A percentile compares a stretch with the other conserved stretches of the same genome.
These are phyloP conservation scores for Rhododendron vialii DNA, from an alignment of 148 eudicot genomes.

Conservation along the genomic window DNA sequence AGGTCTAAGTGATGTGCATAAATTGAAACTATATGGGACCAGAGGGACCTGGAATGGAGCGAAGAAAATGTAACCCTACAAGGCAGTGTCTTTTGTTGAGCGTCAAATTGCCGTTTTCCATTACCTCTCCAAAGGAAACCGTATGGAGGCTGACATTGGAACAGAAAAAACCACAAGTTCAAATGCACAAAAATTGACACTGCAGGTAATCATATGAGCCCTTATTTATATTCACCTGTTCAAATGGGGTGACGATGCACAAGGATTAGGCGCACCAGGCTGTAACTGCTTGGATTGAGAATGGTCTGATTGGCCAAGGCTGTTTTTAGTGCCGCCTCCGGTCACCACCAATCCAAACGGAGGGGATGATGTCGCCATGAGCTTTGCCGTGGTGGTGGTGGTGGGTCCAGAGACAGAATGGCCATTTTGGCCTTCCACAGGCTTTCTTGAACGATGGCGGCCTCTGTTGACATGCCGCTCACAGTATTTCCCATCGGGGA, in stretches of 20 bases:
- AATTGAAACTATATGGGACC: neutral
- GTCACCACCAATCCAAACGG: slow-evolving; percentile 22
- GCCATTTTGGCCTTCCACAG: slow-evolving; percentile 80
- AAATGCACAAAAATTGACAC: neutral
- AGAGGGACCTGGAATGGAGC: neutral
- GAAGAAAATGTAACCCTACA: neutral
- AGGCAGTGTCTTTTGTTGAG: neutral
- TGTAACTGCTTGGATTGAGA: slow-evolving; percentile 34
- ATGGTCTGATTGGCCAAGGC: slow-evolving; percentile 23
- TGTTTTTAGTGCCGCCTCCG: slow-evolving; percentile 24
- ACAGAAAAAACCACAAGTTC: neutral
- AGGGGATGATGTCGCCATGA: slow-evolving; percentile 5
- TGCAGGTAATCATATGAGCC: neutral
- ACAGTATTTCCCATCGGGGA: slow-evolving; percentile 56
- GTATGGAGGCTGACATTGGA: neutral
- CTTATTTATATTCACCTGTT: slow-evolving; percentile 30
- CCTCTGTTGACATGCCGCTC: slow-evolving; percentile 70
- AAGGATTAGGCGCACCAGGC: slow-evolving; percentile 21
- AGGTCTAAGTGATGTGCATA: neutral
- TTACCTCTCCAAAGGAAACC: neutral
- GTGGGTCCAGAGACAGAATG: slow-evolving; percentile 35
- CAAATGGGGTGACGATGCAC: slow-evolving; percentile 21
- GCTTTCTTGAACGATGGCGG: slow-evolving; percentile 99
- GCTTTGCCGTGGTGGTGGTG: slow-evolving; percentile 4
- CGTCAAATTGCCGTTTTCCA: neutral